Evolutionary conservation across 495 filamentous ascomycete genomes (phyloP), one percentile per base, ranked within the genome.

Genomic region (Talaromyces borbonicus): DNA sequence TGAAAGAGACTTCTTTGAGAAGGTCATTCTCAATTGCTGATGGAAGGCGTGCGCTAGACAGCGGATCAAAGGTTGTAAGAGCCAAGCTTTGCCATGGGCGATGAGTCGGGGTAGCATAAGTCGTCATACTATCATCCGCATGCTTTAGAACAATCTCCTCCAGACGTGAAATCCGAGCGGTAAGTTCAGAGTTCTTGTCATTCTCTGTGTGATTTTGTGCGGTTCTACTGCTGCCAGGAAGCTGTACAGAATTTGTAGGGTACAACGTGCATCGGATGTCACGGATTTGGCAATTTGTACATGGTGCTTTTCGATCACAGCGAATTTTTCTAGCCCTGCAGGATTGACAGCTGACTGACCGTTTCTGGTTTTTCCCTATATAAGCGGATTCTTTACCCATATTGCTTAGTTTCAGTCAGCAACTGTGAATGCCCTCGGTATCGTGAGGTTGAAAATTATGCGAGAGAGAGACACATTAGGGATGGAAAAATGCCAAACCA

Each of bases 321-420:
- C 61, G 61, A 22, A 72, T 43, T 58, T 74, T 74, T 32, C 71
- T 65, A 39, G 60, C 61, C 33, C 70, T 69, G 49, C 68, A 74
- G 27, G 54, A 61, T 18, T 63, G 56, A 38, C 70, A 74, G 1
- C 66, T 60, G 3, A 63, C 56, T 2, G 58, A 58, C 2, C 58
- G 53, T 5, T 53, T 55, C 0, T 56, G 58, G 44, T n/a, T n/a
- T n/a, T n/a, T n/a, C n/a, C n/a, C 12, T 12, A 5, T 8, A 4
- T 40, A 12, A 15, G 33, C 49, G 49, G 51, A 55, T 56, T 2
- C 22, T 26, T 41, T 41, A 8, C 38, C 38, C 38, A 41, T 41
- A 7, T 25, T 24, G 9, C 20, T 15, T 5, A 14, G 0, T 4
- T 9, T 6, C 7, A 20, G 18, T 20, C 5, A 2, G 5, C 1